Conservation (phyloP, 2,329 filamentous ascomycete genomes). For the Curvularia sp. region DNA sequence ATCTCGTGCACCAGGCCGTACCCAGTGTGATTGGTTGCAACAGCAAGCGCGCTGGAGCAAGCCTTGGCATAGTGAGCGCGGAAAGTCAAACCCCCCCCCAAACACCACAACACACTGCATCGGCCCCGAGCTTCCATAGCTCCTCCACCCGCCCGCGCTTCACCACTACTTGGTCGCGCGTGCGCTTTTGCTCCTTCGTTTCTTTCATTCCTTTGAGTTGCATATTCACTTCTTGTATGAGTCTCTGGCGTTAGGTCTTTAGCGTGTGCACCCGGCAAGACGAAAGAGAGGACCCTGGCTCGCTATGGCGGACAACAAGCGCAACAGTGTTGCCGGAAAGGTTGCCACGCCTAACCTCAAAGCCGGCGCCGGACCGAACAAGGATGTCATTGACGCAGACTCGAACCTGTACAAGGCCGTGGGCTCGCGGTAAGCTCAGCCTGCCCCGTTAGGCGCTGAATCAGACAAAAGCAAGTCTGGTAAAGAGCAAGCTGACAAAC, state of each 20-base stretch:
- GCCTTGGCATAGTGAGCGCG: constrained; percentile 24
- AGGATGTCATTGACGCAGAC: constrained; percentile 59
- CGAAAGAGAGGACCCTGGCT: constrained; percentile 56
- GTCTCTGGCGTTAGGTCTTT: constrained; percentile 42
- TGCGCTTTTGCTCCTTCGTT: constrained; percentile 37
- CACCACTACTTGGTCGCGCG: constrained; percentile 34
- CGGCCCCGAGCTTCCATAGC: constrained; percentile 23
- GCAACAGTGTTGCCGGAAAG: constrained; percentile 63
- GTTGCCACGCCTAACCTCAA: constrained; percentile 59
- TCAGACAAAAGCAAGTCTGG: too few relatives aligned
- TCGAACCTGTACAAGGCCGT: constrained; percentile 66
- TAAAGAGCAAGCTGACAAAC: constrained; percentile 22
- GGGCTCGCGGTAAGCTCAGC: constrained; percentile 63
- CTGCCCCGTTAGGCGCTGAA: neutral
- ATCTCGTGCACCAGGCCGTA: neutral
- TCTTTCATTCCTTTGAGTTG: constrained; percentile 53
- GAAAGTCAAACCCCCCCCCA: constrained; percentile 25
- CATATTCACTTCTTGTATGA: constrained; percentile 48
- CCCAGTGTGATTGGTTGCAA: constrained; percentile 15
- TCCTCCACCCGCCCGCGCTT: constrained; percentile 30
- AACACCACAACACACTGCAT: constrained; percentile 26
- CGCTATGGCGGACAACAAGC: constrained; percentile 66
- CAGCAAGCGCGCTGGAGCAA: constrained; percentile 24
- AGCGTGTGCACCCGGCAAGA: constrained; percentile 27
- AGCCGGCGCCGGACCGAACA: constrained; percentile 50